Evolutionary conservation across 352 stramenopile species (phyloP), one percentile per base, ranked within the genome.

Genomic region (Phytophthora multivora): DNA sequence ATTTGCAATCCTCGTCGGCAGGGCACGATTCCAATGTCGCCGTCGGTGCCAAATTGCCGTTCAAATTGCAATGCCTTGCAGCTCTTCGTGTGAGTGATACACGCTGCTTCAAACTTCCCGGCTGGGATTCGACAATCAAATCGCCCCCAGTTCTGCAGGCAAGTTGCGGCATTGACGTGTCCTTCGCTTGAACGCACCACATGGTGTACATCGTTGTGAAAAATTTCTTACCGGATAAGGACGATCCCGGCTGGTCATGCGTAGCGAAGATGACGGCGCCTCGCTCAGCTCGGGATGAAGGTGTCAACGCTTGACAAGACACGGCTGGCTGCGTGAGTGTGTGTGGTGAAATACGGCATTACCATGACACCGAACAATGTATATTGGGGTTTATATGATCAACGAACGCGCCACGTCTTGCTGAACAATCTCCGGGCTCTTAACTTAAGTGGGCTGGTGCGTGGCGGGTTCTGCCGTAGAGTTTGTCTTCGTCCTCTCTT

Each of bases 391-490:
- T 57, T 49, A 57, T 57, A 57, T 48, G 50, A 57, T 57, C 50
- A 56, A 10, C 25, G 21, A 56, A 26, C 49, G 7, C 47, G 47
- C 58, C 47, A 64, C 47, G 64, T 33, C 62, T 71, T 71, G 48
- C 21, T 71, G 42, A 57, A 60, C 64, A 69, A 61, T 52, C 49
- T 60, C 41, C 25, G 49, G 21, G 28, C 48, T 65, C 58, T 73
- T 73, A 69, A 73, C 53, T 69, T 73, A 73, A 63, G 30, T 55
- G 23, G 35, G 57, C 39, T 45, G 49, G 28, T 61, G 51, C 63
- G 39, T 59, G 45, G 46, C 54, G 53, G 5, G 53, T 26, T 52
- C 59, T 48, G 7, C 36, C 21, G 25, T 40, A 18, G 21, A 56
- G 36, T 42, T 45, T 50, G n/a, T 41, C 4, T 12, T 26, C 13